Evolutionary conservation across 2,329 filamentous ascomycete genomes (phyloP), one percentile per base, ranked within the genome.

Genomic region (Dothistroma pini): DNA sequence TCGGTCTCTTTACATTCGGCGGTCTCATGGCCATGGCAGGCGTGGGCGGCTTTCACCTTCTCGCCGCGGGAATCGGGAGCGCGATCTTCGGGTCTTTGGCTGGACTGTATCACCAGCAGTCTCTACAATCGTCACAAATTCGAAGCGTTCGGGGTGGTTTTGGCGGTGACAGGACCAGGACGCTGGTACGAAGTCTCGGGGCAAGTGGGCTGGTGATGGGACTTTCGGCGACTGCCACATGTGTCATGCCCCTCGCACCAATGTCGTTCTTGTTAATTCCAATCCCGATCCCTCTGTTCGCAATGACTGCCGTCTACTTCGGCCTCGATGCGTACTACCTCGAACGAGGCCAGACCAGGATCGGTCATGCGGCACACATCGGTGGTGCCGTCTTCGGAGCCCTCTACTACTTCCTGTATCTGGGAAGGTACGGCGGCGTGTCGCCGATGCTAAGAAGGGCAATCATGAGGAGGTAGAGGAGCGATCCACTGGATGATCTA

Each of bases 311-410:
- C 0, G 72, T 68, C 1, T 80, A 76, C 63, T 72, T 74, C 1
- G 67, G 70, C 0, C 69, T 74, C 38, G 79, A 81, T 67, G 68
- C 72, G 1, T 79, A 73, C 62, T 73, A 72, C 61, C 44, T 80
- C 38, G 71, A 75, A 56, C 63, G 66, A 38, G 51, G 63, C 4
- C 68, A 61, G 10, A 71, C 66, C 19, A 60, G 54, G 5, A 63
- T 75, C 9, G 78, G 69, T 4, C 79, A 81, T 70, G 70, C 74
- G 19, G 79, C 77, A 8, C 79, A 81, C 72, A 58, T 81, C 14
- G 79, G 79, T 5, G 79, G 79, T 0, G 56, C 73, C 21, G 69
- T 69, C 0, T 80, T 77, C 66, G 79, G 79, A 0, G 55, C 58
- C 0, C 32, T 65, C 9, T 76, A 69, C 58, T 76, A 75, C 54